phyloP scores from a whole-genome alignment of 2,329 filamentous ascomycete genomes.

The Arthrobotrys musiformis region DNA sequence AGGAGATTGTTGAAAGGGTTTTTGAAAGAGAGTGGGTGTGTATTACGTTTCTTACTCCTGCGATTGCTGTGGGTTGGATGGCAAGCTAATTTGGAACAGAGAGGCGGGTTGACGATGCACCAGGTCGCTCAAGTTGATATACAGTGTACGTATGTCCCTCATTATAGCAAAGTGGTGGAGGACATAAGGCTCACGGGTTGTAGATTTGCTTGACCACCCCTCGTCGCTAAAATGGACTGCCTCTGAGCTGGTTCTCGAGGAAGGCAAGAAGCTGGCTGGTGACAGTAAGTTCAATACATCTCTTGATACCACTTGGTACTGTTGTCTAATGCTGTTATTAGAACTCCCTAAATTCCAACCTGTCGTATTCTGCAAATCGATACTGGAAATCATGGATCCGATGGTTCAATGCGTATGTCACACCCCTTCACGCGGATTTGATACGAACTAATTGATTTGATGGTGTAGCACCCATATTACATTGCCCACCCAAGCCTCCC shows the following conservation, averaged over 20 bases:
- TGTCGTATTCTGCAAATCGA: constrained; percentile 78
- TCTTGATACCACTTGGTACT: constrained; percentile 61
- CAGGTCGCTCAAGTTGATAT: constrained; percentile 77
- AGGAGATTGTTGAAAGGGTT: constrained; percentile 72
- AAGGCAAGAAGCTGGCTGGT: constrained; percentile 56
- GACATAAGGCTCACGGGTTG: constrained; percentile 10
- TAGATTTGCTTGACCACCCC: constrained; percentile 73
- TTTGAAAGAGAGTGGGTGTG: constrained; percentile 73
- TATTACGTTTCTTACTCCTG: neutral
- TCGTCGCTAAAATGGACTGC: constrained; percentile 73
- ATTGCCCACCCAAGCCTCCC: constrained; percentile 69
- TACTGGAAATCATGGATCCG: constrained; percentile 75
- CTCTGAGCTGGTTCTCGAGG: constrained; percentile 68
- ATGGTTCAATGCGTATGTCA: constrained; percentile 63
- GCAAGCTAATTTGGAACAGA: constrained; percentile 56
- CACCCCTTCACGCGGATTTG: constrained; percentile 69
- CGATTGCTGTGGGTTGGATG: neutral
- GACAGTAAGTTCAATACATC: constrained; percentile 30
- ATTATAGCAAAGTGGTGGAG: neutral
- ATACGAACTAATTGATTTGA: constrained; percentile 67
- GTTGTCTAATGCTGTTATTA: neutral
- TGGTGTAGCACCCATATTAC: constrained; percentile 74
- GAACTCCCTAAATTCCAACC: constrained; percentile 79
- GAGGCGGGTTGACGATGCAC: constrained; percentile 72
- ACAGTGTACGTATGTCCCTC: constrained; percentile 63